Conservation (phyloP, 2,329 filamentous ascomycete species). For the Fusarium sp. region DNA sequence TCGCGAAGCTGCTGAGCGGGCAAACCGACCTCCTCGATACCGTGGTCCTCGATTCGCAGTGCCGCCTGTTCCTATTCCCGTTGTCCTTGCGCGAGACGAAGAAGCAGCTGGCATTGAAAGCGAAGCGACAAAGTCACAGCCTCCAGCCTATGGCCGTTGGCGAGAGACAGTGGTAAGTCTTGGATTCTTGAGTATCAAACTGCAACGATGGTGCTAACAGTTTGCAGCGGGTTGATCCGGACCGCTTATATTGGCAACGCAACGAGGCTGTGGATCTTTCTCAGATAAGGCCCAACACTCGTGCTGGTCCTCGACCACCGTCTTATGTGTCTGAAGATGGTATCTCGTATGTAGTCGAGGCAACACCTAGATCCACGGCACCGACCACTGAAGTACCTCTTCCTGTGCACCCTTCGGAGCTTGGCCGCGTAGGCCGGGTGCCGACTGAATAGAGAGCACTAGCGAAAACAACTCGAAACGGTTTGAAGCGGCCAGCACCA, state of each 20-base stretch:
- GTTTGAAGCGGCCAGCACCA: not conserved
- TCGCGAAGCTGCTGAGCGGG: constrained; percentile 44
- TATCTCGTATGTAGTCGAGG: constrained; percentile 79
- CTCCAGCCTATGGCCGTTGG: constrained; percentile 90
- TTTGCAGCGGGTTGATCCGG: constrained; percentile 79
- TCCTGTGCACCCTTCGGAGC: constrained; percentile 66
- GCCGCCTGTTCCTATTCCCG: constrained; percentile 81
- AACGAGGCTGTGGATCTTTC: constrained; percentile 61
- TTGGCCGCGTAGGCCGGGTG: constrained; percentile 50
- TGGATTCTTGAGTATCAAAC: not conserved
- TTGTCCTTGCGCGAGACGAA: constrained; percentile 82
- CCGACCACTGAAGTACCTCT: constrained; percentile 62
- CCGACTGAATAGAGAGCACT: constrained; percentile 18
- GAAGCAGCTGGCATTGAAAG: constrained; percentile 73
- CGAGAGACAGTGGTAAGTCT: constrained; percentile 82
- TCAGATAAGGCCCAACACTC: constrained; percentile 45
- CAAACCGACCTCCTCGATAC: constrained; percentile 60
- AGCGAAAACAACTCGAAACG: not conserved
- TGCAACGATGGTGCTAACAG: constrained; percentile 20
- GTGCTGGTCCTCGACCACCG: constrained; percentile 71
- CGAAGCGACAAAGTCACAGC: constrained; percentile 71
- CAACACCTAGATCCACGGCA: constrained; percentile 71
- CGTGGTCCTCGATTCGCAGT: constrained; percentile 77
- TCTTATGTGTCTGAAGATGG: constrained; percentile 85
- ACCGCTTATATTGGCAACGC: constrained; percentile 85